These are phyloP conservation scores for Lactarius hengduanensis DNA, from an alignment of 768 basidiomycete species.

Conservation along the genomic window DNA sequence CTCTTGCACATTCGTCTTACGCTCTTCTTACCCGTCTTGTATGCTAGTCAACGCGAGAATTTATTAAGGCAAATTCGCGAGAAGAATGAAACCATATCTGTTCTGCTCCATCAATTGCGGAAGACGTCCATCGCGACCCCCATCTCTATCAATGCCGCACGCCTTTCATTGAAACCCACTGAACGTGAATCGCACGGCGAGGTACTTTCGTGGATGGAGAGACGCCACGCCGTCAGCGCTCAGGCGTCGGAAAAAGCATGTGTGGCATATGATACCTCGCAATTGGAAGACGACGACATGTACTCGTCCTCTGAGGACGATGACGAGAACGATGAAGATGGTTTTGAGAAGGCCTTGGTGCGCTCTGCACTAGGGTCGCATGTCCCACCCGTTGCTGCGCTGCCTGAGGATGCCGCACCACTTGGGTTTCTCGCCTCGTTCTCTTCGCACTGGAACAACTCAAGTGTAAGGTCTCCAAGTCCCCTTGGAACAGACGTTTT, in stretches of 20 bases:
- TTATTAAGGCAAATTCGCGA: conserved; percentile 37
- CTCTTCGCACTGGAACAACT: conserved; percentile 15
- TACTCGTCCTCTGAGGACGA: conserved; percentile 31
- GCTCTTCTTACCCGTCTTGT: background rate
- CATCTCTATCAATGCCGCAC: conserved; percentile 34
- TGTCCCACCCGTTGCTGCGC: background rate
- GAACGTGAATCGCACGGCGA: conserved; percentile 35
- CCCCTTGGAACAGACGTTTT: conserved; percentile 8
- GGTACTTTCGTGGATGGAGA: conserved; percentile 36
- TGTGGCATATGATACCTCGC: conserved; percentile 33
- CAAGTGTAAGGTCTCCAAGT: background rate
- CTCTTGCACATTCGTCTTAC: background rate
- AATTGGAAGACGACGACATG: conserved; percentile 35
- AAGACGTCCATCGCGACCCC: conserved; percentile 35
- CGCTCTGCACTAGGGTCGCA: conserved; percentile 16
- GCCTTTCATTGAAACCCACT: conserved; percentile 29
- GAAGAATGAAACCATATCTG: conserved; percentile 34
- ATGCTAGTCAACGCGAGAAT: conserved; percentile 33
- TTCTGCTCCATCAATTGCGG: conserved; percentile 32
- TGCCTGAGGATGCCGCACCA: conserved; percentile 16
- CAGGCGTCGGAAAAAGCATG: conserved; percentile 29
- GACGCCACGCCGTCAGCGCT: conserved; percentile 29
- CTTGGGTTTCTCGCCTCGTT: conserved; percentile 27
- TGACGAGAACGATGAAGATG: conserved; percentile 25
- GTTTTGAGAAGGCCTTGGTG: conserved; percentile 14